Percentiles rank a stretch among this genome's conserved stretches.
phyloP scores from a whole-genome alignment of 192 early-diverging fungal species.

The Linnemannia elongata region DNA sequence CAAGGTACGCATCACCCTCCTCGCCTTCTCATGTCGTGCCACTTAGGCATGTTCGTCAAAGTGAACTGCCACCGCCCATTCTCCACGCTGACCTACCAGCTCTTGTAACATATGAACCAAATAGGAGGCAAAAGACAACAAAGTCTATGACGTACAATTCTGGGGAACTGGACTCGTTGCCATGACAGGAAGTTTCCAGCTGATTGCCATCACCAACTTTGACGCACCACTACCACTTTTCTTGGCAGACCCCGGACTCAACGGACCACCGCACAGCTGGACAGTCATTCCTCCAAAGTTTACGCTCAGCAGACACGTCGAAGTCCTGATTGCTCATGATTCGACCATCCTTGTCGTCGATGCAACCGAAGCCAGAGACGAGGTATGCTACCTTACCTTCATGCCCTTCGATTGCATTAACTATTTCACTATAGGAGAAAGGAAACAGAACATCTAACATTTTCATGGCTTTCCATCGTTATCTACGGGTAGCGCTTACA shows the following conservation, averaged over 20 bases:
- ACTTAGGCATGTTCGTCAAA: not conserved
- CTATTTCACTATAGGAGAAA: not conserved
- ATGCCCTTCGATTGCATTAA: not conserved
- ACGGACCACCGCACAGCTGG: conserved; percentile 86
- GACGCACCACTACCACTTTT: conserved; percentile 85
- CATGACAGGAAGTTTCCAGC: conserved; percentile 83
- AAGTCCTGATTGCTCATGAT: conserved; percentile 85
- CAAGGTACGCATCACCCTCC: conserved; percentile 60
- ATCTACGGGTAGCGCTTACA: conserved; percentile 70
- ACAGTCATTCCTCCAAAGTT: conserved; percentile 89
- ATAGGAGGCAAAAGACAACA: conserved; percentile 84
- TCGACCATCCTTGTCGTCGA: conserved; percentile 89
- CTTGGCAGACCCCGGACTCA: conserved; percentile 78
- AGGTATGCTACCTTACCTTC: conserved; percentile 60
- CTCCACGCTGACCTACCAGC: not conserved
- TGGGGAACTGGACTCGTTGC: conserved; percentile 96
- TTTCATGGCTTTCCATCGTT: no score
- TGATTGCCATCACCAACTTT: conserved; percentile 89
- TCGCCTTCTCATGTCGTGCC: not conserved
- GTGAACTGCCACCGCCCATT: not conserved
- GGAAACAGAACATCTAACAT: not conserved
- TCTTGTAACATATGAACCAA: no score
- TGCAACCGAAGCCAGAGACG: conserved; percentile 81
- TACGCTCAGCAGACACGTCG: conserved; percentile 89
- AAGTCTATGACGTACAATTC: conserved; percentile 87